Evolutionary conservation across 1,139 yeast species (phyloP), one percentile per base, ranked within the genome.

Genomic region (Geotrichum restrictum): DNA sequence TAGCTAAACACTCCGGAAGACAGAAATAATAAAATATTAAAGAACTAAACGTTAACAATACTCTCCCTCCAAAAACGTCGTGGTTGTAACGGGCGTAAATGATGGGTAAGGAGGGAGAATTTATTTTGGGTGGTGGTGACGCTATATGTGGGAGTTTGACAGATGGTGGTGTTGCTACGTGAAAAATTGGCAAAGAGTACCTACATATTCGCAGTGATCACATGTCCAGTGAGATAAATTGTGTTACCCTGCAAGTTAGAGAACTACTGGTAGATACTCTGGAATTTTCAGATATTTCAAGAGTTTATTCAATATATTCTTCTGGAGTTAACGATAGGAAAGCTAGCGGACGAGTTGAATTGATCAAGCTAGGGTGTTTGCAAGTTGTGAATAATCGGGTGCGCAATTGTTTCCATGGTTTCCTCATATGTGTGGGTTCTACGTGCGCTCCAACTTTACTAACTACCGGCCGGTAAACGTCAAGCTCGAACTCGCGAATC

Each of bases 101-200:
- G 51, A 44, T 41, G 56, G 43, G 51, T 24, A 34, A 48, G 38
- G 47, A 41, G 41, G 41, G 47, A 39, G 42, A 40, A 44, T 38
- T n/a, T 36, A 16, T 18, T 22, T 21, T 11, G 16, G 45, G 32
- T 45, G 48, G 48, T 31, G 41, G 48, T 45, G 48, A 22, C 24
- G 39, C 24, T 19, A 19, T 7, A 37, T 37, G 16, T 37, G 40
- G 22, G 24, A 21, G 13, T 37, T 18, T 16, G 4, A 10, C 10
- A 11, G 5, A 16, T 18, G 40, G 40, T 18, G 40, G 40, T 5
- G 13, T 16, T 21, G 22, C 24, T 37, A 39, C 8, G 10, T 21
- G 31, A 39, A 39, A 39, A 18, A 18, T 22, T 13, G n/a, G 11
- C 21, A 21, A 18, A 16, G 3, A 8, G 18, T 43, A 10, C 47